Base-by-base conservation (phyloP, 73 alveolate genomes). In the Paramecium bursaria region DNA sequence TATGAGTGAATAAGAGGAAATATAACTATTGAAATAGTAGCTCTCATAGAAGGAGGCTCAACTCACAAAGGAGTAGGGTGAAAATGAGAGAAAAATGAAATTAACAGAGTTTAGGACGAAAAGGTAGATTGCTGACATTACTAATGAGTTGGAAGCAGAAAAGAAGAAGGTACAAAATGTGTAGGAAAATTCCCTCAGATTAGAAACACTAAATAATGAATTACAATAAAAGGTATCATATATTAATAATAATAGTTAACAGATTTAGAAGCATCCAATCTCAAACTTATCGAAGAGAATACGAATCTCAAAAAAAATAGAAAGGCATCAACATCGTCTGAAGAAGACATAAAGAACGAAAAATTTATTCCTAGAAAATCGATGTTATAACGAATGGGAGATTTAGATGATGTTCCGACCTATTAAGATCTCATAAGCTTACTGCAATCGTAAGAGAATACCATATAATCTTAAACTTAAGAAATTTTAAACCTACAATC, bases 271-370 rank as follows among this genome's bases (percentile, higher is more conserved):
- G 7, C 17, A 31, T 39, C 33, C 27, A 42, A 31, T 35, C 44
- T 67, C 22, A 33, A 31, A 3, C 22, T 67, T 35, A 67, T 67
- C 44, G 82, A 67, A 33, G 82, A 67, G 0, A 19, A 26, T 22
- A 27, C 49, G 3, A 13, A 39, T 15, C 21, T 25, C 19, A 31
- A 67, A 27, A 31, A 67, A 42, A 33, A 31, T 39, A 67, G 57
- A 5, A 4, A 19, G 48, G 23, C 33, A 14, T 42, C 26, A 17
- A 57, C 33, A 33, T 1, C 50, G 15, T 17, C 50, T 3, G 33
- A 7, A 6, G 29, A 25, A 67, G 60, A 6, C 3, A 39, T 17
- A 23, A 11, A 11, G 29, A 50, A 57, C 49, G 49, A 39, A 11
- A 39, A 39, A 39, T 39, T 39, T 7, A 7, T 39, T 5, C 49